Percentiles rank a stretch among this genome's conserved stretches.
phyloP scores from a whole-genome alignment of 345 rosid genomes.

The Melastoma malabathricum region DNA sequence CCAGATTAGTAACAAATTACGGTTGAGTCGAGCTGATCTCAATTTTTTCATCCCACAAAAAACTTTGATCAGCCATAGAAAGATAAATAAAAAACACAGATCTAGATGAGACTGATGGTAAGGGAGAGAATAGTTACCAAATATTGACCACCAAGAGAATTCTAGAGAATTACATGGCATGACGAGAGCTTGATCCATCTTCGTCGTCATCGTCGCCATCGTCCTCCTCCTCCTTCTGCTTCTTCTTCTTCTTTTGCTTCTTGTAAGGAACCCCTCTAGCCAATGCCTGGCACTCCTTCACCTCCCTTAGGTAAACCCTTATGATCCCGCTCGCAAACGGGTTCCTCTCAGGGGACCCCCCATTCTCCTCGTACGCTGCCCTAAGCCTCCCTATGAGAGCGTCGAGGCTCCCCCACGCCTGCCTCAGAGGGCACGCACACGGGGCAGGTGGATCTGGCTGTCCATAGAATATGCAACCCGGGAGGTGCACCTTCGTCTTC shows the following conservation, averaged over 20 bases:
- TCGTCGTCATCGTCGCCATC: constrained; percentile 1
- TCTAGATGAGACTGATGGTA: no score
- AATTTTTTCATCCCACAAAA: no score
- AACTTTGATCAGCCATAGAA: no score
- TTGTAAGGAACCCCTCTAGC: constrained; percentile 83
- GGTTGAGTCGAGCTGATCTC: no score
- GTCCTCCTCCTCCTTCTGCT: constrained; percentile 9
- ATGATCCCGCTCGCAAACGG: constrained; percentile 71
- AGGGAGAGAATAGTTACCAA: no score
- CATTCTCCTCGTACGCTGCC: constrained; percentile 93
- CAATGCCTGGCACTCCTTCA: constrained; percentile 75
- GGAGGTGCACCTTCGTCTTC: constrained; percentile 72
- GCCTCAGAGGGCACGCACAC: constrained; percentile 72
- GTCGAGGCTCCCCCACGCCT: constrained; percentile 97
- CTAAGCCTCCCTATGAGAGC: constrained; percentile 85
- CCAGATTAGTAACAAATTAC: no score
- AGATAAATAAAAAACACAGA: no score
- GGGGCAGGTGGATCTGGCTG: constrained; percentile 95
- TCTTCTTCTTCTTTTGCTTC: constrained; percentile 53
- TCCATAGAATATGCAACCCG: constrained; percentile 69
- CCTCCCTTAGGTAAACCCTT: constrained; percentile 70
- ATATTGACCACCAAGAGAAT: no score
- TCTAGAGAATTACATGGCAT: no score
- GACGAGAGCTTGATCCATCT: constrained; percentile 25
- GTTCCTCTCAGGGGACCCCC: constrained; percentile 67